Conservation (phyloP, 805 yeast genomes). For the Lachancea meyersii region DNA sequence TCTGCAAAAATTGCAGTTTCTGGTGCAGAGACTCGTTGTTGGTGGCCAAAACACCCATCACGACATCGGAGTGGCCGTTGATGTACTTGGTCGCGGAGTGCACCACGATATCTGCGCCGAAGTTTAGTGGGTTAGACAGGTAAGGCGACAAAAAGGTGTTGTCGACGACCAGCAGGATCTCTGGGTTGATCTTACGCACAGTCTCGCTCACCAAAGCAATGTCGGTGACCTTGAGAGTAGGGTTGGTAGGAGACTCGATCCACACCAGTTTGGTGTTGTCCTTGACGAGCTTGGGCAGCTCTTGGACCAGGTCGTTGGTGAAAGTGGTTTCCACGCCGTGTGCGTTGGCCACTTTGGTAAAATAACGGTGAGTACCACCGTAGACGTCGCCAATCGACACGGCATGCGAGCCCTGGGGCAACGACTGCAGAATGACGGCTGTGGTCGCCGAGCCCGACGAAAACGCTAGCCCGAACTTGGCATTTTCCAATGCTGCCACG, state of each 20-base stretch:
- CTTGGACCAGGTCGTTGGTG: slow-evolving; percentile 56
- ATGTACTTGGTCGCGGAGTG: slow-evolving; percentile 88
- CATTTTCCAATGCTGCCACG: slow-evolving; percentile 73
- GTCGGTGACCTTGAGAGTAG: slow-evolving; percentile 75
- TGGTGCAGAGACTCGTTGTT: slow-evolving; percentile 55
- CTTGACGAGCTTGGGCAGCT: slow-evolving; percentile 49
- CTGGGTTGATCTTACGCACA: slow-evolving; percentile 47
- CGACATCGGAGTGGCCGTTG: slow-evolving; percentile 90
- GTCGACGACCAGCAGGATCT: slow-evolving; percentile 67
- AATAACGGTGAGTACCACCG: slow-evolving; percentile 89
- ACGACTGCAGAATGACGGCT: slow-evolving; percentile 65
- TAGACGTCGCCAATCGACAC: slow-evolving; percentile 80
- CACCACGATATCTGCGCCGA: slow-evolving; percentile 82
- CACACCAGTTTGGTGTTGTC: slow-evolving; percentile 70
- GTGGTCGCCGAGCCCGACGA: slow-evolving; percentile 85
- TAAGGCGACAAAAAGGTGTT: slow-evolving; percentile 87
- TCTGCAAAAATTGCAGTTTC: slow-evolving; percentile 69
- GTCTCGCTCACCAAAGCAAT: slow-evolving; percentile 54
- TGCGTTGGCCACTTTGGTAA: slow-evolving; percentile 74
- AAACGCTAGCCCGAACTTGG: slow-evolving; percentile 68
- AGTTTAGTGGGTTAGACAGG: slow-evolving; percentile 73
- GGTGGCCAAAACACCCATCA: slow-evolving; percentile 75
- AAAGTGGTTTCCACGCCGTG: slow-evolving; percentile 70
- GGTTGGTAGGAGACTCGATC: slow-evolving; percentile 88
- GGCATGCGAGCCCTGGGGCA: slow-evolving; percentile 67